Base-by-base conservation (phyloP, 2,329 filamentous ascomycete species). In the Cryoendolithus antarcticus region DNA sequence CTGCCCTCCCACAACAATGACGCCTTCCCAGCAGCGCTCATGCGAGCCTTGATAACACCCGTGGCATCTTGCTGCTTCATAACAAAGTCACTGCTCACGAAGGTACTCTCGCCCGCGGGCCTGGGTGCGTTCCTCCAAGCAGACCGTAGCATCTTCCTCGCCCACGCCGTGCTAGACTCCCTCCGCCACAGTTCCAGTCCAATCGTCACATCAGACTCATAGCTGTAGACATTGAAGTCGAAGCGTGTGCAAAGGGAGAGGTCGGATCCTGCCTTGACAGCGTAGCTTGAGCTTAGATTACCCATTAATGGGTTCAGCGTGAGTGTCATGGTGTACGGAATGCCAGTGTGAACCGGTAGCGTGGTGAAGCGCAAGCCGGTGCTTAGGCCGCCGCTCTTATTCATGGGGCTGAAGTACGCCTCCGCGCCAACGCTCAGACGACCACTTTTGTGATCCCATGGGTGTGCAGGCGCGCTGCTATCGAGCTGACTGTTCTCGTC, bases 211-310 rank as follows among this genome's bases (percentile, higher is more conserved):
- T 91, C 83, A 56, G 86, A 94, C 66, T 98, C 91, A 66, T 95
- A 98, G 58, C 86, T 94, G 63, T 95, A 96, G 36, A 95, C 82
- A 55, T 98, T 98, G 64, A 98, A 98, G 56, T 93, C 86, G 64
- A 96, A 89, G 36, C 82, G 78, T 13, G 86, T 93, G 47, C 86
- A 91, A 36, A 98, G 72, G 8, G 86, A 83, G 49, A 93, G 75
- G 52, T 86, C 77, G 28, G 75, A 75, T 3, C 86, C 86, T 2
- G 89, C 89, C 54, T 85, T 82, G 35, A 96, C 84, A 0, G 91
- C 84, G 59, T 98, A 98, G 10, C 79, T 93, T 29, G 86, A 85
- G 41, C 82, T 88, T 43, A 98, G 71, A 55, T 85, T 93, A 11
- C 91, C 91, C 76, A 95, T 95, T 35, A 98, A 68, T 3, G 91